Conservation (phyloP, 257 asterid species). For the Dorcoceras hygrometricum region DNA sequence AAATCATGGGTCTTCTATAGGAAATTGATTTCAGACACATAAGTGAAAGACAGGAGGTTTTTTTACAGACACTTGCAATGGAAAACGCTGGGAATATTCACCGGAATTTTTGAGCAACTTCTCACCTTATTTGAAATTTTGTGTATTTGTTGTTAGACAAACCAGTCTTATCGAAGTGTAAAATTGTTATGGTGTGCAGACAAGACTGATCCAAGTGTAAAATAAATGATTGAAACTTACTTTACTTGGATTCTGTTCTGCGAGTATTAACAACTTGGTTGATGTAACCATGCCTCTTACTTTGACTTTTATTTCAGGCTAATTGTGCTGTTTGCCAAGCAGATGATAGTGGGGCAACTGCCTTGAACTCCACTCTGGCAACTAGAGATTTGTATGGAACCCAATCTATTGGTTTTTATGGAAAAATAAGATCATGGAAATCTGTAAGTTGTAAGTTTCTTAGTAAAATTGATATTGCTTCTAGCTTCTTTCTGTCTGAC, state of each 20-base stretch:
- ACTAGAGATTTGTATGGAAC: slow-evolving; percentile 91
- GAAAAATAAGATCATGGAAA: slow-evolving; percentile 96
- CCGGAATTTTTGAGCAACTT: not conserved
- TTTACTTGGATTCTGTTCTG: not conserved
- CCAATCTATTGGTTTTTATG: slow-evolving; percentile 88
- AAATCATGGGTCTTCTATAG: not conserved
- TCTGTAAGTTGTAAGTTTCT: slow-evolving; percentile 60
- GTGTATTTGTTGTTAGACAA: not conserved
- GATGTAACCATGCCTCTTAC: slow-evolving; percentile 18
- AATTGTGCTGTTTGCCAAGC: slow-evolving; percentile 92
- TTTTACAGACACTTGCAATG: not conserved
- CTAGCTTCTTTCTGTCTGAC: slow-evolving; percentile 17
- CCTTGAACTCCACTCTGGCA: slow-evolving; percentile 72
- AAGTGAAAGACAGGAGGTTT: not conserved
- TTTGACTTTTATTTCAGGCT: slow-evolving; percentile 57
- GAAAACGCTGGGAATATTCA: not conserved
- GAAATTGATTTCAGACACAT: slow-evolving; percentile 6
- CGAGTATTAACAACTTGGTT: not conserved
- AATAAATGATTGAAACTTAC: slow-evolving; percentile 3
- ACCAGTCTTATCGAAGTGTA: not conserved
- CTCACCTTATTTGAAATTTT: not conserved
- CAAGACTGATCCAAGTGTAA: not conserved
- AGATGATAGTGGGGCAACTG: slow-evolving; percentile 93
- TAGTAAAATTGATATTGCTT: slow-evolving; percentile 15
- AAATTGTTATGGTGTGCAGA: slow-evolving; percentile 9